Evolutionary conservation across 805 yeast genomes (phyloP).

Genomic region (Yamadazyma sp.): DNA sequence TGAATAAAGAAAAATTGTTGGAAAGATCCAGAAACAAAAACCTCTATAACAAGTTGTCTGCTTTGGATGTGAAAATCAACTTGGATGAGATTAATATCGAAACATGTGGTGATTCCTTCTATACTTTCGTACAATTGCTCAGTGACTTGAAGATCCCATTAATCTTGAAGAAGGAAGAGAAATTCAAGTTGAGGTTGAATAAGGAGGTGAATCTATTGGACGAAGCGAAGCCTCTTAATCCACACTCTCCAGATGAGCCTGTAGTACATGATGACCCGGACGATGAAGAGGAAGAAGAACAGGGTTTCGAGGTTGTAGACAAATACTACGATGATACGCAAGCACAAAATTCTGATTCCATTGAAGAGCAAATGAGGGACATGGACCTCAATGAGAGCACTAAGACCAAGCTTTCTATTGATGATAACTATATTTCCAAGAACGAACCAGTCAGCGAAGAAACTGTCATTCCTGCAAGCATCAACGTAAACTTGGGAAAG

Average conservation of each 20-base stretch:
- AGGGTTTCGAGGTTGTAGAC: slow-evolving; percentile 19
- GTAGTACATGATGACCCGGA: background rate
- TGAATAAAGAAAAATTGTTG: slow-evolving; percentile 6
- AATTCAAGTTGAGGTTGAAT: slow-evolving; percentile 45
- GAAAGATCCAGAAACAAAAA: slow-evolving; percentile 7
- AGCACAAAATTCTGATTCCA: background rate
- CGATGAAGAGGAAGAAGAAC: background rate
- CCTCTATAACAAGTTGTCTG: slow-evolving; percentile 20
- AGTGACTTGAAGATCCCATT: slow-evolving; percentile 74
- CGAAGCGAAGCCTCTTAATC: slow-evolving; percentile 37
- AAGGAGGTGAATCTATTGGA: slow-evolving; percentile 40
- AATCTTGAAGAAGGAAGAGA: slow-evolving; percentile 56
- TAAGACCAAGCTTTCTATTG: slow-evolving; percentile 1
- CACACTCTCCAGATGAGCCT: slow-evolving; percentile 17
- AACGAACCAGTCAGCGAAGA: background rate
- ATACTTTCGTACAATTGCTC: slow-evolving; percentile 63
- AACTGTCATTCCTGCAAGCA: slow-evolving; percentile 14
- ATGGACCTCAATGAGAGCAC: background rate
- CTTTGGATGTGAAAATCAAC: slow-evolving; percentile 46
- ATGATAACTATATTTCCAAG: slow-evolving; percentile 13
- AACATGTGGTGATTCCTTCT: slow-evolving; percentile 82
- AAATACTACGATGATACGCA: slow-evolving; percentile 19
- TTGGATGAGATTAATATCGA: slow-evolving; percentile 51
- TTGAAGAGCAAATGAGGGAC: slow-evolving; percentile 1
- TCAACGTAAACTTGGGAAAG: slow-evolving; percentile 39